phyloP scores from a whole-genome alignment of 306 rosid genomes.

The Purshia tridentata region DNA sequence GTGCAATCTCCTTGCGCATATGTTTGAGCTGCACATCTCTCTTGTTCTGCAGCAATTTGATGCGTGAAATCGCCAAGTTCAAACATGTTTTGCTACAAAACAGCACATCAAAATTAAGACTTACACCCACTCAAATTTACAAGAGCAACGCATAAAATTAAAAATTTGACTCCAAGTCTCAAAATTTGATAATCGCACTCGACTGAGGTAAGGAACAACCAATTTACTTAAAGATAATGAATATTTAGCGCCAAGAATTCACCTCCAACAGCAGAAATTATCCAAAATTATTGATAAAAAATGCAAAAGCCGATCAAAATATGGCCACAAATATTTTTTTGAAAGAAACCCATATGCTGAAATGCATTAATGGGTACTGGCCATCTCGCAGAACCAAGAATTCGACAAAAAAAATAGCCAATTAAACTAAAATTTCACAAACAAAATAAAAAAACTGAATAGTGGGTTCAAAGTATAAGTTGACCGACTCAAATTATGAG shows the following conservation, averaged over 20 bases:
- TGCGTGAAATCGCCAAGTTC: slow-evolving; percentile 78
- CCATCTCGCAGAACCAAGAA: slow-evolving; percentile 8
- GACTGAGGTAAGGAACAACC: neutral
- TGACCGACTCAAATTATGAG: slow-evolving; percentile 12
- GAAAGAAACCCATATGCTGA: slow-evolving; percentile 19
- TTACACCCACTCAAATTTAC: slow-evolving; percentile 15
- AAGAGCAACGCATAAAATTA: neutral
- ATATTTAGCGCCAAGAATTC: neutral
- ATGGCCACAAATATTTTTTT: neutral
- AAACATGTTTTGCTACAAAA: slow-evolving; percentile 84
- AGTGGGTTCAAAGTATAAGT: slow-evolving; percentile 1
- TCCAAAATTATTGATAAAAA: neutral
- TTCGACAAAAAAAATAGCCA: neutral
- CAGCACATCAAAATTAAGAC: slow-evolving; percentile 12
- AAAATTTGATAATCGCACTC: neutral
- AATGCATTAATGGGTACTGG: slow-evolving; percentile 17
- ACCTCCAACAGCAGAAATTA: slow-evolving; percentile 1
- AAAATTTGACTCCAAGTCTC: neutral
- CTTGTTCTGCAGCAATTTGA: slow-evolving; percentile 92
- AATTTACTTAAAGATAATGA: neutral
- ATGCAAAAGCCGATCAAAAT: neutral
- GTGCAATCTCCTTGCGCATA: slow-evolving; percentile 93
- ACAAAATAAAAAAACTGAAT: slow-evolving; percentile 5
- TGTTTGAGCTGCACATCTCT: slow-evolving; percentile 82
- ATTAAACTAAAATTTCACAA: slow-evolving; percentile 3